A percentile compares a stretch with the other conserved stretches of the same genome.
phyloP scores from a whole-genome alignment of 441 rosid genomes.

The Eutrema salsugineum region DNA sequence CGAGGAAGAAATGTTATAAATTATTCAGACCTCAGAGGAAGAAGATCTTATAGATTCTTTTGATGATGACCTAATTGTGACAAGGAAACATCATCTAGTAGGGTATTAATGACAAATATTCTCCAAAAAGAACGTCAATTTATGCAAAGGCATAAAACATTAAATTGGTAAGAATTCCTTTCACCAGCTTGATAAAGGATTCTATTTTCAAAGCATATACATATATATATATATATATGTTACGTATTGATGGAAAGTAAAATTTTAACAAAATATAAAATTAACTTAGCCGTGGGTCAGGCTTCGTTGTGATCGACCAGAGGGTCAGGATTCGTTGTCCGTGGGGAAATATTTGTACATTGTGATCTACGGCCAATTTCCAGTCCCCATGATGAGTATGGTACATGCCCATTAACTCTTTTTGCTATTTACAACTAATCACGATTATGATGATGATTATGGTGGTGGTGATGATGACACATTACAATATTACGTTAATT shows the following conservation, averaged over 20 bases:
- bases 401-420: slow-evolving; percentile 4
- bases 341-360: background rate
- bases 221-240: background rate
- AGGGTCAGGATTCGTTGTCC: background rate
- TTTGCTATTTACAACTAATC: slow-evolving; percentile 23
- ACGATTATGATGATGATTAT: slow-evolving; percentile 10
- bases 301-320: background rate
- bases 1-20: slow-evolving; percentile 17
- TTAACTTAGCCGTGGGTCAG: too few relatives aligned
- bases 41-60: slow-evolving; percentile 25
- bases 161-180: background rate
- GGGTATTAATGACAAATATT: background rate
- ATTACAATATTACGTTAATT: background rate
- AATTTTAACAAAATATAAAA: background rate
- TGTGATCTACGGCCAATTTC: slow-evolving; percentile 7
- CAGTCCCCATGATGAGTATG: slow-evolving; percentile 20
- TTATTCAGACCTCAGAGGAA: slow-evolving; percentile 4
- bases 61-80: slow-evolving; percentile 23
- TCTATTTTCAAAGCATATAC: too few relatives aligned
- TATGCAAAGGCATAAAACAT: background rate
- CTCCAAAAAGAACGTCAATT: background rate
- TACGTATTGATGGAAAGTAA: background rate
- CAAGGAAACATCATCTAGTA: slow-evolving; percentile 22
- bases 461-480: slow-evolving; percentile 6
- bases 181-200: background rate